A percentile compares a stretch with the other conserved stretches of the same genome.
These are phyloP conservation scores for Exophiala sp. DNA, from an alignment of 2,329 filamentous ascomycete species.

Conservation along the genomic window DNA sequence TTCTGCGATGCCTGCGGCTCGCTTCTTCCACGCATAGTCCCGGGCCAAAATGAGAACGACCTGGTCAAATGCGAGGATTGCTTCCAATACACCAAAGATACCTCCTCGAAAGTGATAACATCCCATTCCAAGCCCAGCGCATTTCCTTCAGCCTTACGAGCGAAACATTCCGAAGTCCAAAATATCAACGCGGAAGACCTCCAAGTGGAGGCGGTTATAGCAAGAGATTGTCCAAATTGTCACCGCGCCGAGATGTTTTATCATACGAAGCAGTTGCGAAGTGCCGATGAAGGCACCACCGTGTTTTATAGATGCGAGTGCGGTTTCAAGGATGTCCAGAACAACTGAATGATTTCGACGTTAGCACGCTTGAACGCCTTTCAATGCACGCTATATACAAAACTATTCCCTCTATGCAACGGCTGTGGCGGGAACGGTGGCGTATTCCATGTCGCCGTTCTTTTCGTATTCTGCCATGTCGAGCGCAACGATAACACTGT, in stretches of 20 bases:
- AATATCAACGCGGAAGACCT: constrained; percentile 71
- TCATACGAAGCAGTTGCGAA: constrained; percentile 75
- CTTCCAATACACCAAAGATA: constrained; percentile 75
- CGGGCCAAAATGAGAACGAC: constrained; percentile 55
- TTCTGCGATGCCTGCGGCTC: constrained; percentile 94
- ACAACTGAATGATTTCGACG: constrained; percentile 32
- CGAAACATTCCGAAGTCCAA: constrained; percentile 81
- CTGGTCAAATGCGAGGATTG: constrained; percentile 79
- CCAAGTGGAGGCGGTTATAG: constrained; percentile 63
- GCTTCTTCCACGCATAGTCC: constrained; percentile 72
- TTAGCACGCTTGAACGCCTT: constrained; percentile 5
- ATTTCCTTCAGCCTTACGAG: constrained; percentile 82
- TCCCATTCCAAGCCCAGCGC: constrained; percentile 83
- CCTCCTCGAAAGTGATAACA: constrained; percentile 65
- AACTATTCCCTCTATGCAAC: constrained; percentile 12
- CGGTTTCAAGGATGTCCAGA: constrained; percentile 57
- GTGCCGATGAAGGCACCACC: constrained; percentile 91
- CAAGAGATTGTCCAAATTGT: constrained; percentile 72
- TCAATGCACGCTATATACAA: constrained; percentile 10
- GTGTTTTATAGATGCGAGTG: constrained; percentile 87
- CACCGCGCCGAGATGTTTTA: constrained; percentile 76
- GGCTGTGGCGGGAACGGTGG: constrained; percentile 60
- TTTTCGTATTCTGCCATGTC: constrained; percentile 98
- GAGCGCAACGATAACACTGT: constrained; percentile 89
- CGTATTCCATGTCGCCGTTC: constrained; percentile 82